Evolutionary conservation across 2,329 filamentous ascomycete genomes (phyloP), one percentile per base, ranked within the genome.

Genomic region (Meredithiella fracta): DNA sequence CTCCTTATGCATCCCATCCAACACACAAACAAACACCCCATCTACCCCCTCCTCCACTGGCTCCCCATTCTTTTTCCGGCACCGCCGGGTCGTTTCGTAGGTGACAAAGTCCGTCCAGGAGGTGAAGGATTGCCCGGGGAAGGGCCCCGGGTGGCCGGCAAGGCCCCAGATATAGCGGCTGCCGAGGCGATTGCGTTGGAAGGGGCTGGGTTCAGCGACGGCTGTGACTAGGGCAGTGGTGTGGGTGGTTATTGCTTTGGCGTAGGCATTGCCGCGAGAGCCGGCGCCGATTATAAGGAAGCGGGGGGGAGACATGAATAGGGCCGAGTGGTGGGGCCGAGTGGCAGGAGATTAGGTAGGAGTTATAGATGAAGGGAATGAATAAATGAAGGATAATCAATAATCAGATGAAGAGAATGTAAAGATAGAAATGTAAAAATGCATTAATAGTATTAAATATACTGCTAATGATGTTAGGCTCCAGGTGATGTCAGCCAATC

Each of bases 1-100:
- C 56, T 89, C 83, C 52, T 81, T 81, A 67, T 98, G 92, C 70
- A 86, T 83, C 68, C 94, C 86, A 67, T 98, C 92, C 8, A 91
- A 74, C 1, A 94, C 88, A 66, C 77, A 80, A 17, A 80, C 71
- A 60, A 80, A 80, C 31, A 69, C 76, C 5, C 75, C 83, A 59
- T 85, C 81, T 1, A 85, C 73, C 1, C 80, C 80, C 4, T 67
- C 69, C 1, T 69, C 71, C 1, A 75, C 72, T 3, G 61, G 57
- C 54, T 77, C 73, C 15, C 76, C 77, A 1, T 71, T 70, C 2
- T 70, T 17, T 6, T 17, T 17, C 11, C 75, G 72, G 37, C 71
- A 68, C 9, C 87, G 76, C 26, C 88, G 77, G 9, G 68, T 64
- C 15, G 68, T 66, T 68, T 95, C 89, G 69, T 83, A 92, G 15